These are phyloP conservation scores for Pleurotus citrinopileatus DNA, from an alignment of 768 basidiomycete genomes.

Conservation along the genomic window DNA sequence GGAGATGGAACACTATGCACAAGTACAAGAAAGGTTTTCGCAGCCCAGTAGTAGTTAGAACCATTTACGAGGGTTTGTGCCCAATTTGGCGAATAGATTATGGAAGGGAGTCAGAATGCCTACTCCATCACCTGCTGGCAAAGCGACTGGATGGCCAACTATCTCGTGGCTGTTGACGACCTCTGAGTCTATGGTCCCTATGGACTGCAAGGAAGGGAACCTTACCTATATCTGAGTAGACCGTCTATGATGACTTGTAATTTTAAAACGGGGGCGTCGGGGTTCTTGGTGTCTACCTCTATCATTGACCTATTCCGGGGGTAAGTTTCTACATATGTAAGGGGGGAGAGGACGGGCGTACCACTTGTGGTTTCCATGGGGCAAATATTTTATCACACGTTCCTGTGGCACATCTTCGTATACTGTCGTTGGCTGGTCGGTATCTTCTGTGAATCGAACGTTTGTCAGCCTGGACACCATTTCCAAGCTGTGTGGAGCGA, in stretches of 20 bases:
- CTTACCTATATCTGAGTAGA: constrained; percentile 47
- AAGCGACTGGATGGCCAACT: constrained; percentile 43
- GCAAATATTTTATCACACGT: constrained; percentile 55
- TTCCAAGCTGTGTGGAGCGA: constrained; percentile 41
- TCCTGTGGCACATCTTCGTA: constrained; percentile 48
- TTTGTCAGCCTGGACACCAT: constrained; percentile 33
- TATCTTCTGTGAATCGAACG: constrained; percentile 23
- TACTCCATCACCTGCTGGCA: constrained; percentile 39
- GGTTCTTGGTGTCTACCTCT: constrained; percentile 64
- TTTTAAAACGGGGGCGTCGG: constrained; percentile 45
- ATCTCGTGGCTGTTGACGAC: constrained; percentile 38
- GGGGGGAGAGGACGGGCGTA: constrained; percentile 20
- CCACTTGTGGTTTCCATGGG: constrained; percentile 70
- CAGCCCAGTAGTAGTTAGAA: constrained; percentile 27
- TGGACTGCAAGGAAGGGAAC: too few species aligned
- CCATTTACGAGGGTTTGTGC: constrained; percentile 54
- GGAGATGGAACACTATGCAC: constrained; percentile 83
- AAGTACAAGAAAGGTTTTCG: constrained; percentile 70
- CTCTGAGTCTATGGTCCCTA: too few species aligned
- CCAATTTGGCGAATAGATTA: constrained; percentile 53
- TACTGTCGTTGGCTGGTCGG: constrained; percentile 18
- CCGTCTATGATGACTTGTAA: constrained; percentile 65
- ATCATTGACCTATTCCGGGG: constrained; percentile 52
- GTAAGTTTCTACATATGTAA: not conserved
- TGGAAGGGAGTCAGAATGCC: constrained; percentile 44